Evolutionary conservation across 2,329 filamentous ascomycete genomes (phyloP), one percentile per base, ranked within the genome.

Genomic region (Celoporthe dispersa): DNA sequence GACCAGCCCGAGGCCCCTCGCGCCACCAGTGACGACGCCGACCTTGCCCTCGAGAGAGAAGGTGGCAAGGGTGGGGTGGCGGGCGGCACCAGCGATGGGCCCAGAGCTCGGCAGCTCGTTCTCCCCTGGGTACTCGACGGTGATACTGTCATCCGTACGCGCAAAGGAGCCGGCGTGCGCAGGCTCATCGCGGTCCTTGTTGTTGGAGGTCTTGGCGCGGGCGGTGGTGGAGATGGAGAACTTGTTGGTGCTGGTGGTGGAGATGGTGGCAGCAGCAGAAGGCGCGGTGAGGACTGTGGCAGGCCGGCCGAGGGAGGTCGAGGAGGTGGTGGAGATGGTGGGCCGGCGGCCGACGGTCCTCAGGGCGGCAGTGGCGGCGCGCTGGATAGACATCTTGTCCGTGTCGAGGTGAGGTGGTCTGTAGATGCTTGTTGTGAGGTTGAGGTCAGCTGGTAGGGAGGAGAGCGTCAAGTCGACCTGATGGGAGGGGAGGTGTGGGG

Each of bases 1-100:
- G 75, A 97, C 94, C 72, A 98, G 84, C 53, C 95, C 95, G 70
- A 98, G 82, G 9, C 95, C 95, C 78, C 94, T 87, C 35, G 95
- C 95, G 78, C 94, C 95, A 66, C 95, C 95, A 0, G 95, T 98
- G 53, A 98, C 92, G 55, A 98, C 85, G 62, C 90, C 94, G 11
- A 94, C 92, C 77, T 91, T 91, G 72, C 90, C 92, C 78, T 97
- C 92, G 44, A 98, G 87, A 11, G 94, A 95, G 83, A 98, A 98
- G 59, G 89, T 89, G 44, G 92, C 90, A 37, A 98, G 87, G 0
- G 94, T 97, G 35, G 94, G 91, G 84, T 94, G 94, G 31, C 75
- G 70, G 72, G 92, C 93, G 66, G 92, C 88, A 64, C 93, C 93
- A 73, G 90, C 87, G 9, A 95, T 89, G 4, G 92, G 91, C 69